These are phyloP conservation scores for Huiozyma naganishii DNA, from an alignment of 805 yeast species.

Conservation along the genomic window DNA sequence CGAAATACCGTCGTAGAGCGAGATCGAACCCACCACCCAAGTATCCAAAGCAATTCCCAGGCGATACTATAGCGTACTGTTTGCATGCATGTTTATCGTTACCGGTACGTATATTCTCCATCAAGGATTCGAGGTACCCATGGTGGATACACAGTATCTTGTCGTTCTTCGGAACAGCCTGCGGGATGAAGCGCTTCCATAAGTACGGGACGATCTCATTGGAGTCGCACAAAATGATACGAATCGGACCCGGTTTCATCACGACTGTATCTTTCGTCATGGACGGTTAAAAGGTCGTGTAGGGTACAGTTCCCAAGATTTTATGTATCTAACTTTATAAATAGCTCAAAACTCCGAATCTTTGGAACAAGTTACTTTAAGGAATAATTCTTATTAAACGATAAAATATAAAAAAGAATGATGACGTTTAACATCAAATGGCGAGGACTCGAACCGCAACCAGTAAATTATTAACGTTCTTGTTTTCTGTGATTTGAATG, in stretches of 20 bases:
- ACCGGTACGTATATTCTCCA: background rate
- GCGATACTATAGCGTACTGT: conserved; percentile 33
- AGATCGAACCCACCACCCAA: conserved; percentile 44
- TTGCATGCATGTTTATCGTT: background rate
- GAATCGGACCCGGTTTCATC: background rate
- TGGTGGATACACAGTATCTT: conserved; percentile 7
- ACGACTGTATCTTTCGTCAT: no score
- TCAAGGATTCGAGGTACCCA: conserved; percentile 8
- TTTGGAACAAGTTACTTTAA: no score
- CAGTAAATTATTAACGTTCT: no score
- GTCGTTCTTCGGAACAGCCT: conserved; percentile 3
- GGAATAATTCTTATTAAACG: no score
- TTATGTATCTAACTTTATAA: no score
- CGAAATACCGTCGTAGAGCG: conserved; percentile 19
- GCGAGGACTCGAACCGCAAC: no score
- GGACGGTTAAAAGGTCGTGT: no score
- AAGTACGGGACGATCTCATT: conserved; percentile 8
- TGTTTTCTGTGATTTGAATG: no score
- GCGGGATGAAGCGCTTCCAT: conserved; percentile 11
- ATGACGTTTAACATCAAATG: no score
- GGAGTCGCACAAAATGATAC: conserved; percentile 15
- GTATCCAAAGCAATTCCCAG: conserved; percentile 42
- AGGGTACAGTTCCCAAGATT: no score
- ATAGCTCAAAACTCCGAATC: no score
- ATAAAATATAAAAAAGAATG: no score